Evolutionary conservation across 108 stramenopile genomes (phyloP).

Genomic region (Bacterosira constricta): DNA sequence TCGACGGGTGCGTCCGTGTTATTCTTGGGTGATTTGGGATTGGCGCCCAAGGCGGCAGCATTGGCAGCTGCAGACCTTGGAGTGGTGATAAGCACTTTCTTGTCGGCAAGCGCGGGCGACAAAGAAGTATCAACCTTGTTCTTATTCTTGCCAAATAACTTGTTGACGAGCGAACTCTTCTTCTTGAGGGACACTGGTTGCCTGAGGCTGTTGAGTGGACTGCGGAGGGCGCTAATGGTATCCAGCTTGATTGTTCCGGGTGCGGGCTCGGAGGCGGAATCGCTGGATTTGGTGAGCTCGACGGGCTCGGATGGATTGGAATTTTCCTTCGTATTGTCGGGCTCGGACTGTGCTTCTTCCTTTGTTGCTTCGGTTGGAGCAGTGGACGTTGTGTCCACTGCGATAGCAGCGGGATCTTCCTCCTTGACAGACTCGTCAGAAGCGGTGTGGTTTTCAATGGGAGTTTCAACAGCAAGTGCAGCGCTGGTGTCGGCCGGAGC

Average conservation of each 20-base stretch:
- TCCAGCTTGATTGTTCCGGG: no score
- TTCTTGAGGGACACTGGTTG: no score
- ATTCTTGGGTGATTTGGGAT: not conserved
- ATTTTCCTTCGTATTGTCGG: conserved; percentile 3
- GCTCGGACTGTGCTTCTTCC: no score
- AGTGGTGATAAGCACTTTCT: not conserved
- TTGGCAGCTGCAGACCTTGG: not conserved
- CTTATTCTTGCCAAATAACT: not conserved
- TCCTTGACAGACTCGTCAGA: not conserved
- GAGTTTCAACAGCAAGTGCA: not conserved
- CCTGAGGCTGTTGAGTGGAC: not conserved
- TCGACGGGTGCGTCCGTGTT: no score
- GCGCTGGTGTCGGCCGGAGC: not conserved
- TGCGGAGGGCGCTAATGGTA: not conserved
- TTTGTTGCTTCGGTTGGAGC: no score
- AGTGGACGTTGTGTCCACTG: no score
- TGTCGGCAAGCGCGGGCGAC: not conserved
- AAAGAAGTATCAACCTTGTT: no score
- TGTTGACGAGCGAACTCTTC: not conserved
- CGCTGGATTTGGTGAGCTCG: not conserved
- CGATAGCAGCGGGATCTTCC: not conserved
- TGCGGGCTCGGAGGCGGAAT: not conserved
- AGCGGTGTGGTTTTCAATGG: no score
- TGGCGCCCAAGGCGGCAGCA: not conserved
- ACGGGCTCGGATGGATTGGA: not conserved